Conservation (phyloP, 2,329 filamentous ascomycete genomes). For the Aspergillus aculeatus region DNA sequence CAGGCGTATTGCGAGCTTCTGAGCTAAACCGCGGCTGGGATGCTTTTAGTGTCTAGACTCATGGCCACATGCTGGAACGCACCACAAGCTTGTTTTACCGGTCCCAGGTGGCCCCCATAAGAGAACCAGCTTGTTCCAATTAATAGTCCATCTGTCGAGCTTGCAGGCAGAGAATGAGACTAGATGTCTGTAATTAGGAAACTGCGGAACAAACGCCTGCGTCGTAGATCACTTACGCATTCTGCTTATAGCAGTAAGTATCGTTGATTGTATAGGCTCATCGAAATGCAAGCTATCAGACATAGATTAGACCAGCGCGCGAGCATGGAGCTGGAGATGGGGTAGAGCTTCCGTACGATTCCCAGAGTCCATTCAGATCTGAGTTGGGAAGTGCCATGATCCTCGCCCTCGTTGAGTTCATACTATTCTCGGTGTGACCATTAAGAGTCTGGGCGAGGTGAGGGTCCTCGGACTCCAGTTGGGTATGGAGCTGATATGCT, state of each 20-base stretch:
- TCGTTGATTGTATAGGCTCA: constrained; percentile 40
- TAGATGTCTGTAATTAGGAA: constrained; percentile 10
- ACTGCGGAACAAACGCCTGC: background rate
- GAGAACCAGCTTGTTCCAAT: constrained; percentile 61
- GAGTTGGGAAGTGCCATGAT: constrained; percentile 39
- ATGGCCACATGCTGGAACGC: background rate
- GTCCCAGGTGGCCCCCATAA: constrained; percentile 94
- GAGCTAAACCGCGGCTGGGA: constrained; percentile 44
- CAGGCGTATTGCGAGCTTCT: constrained; percentile 52
- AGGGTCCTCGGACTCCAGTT: constrained; percentile 22
- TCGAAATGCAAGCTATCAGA: constrained; percentile 42
- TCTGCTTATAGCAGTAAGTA: constrained; percentile 43
- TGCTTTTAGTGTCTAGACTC: background rate
- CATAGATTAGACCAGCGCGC: too few species aligned
- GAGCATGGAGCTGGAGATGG: background rate
- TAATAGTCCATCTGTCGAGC: constrained; percentile 39
- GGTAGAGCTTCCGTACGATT: constrained; percentile 33
- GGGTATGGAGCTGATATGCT: constrained; percentile 38
- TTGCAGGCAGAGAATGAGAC: constrained; percentile 33
- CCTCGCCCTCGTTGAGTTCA: constrained; percentile 33
- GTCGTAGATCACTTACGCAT: constrained; percentile 30
- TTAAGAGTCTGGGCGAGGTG: constrained; percentile 22
- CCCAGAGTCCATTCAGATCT: constrained; percentile 45
- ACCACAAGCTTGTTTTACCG: constrained; percentile 67
- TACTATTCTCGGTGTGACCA: constrained; percentile 15